These are phyloP conservation scores for Schwanniomyces etchellsii DNA, from an alignment of 1,139 yeast genomes.

Conservation along the genomic window DNA sequence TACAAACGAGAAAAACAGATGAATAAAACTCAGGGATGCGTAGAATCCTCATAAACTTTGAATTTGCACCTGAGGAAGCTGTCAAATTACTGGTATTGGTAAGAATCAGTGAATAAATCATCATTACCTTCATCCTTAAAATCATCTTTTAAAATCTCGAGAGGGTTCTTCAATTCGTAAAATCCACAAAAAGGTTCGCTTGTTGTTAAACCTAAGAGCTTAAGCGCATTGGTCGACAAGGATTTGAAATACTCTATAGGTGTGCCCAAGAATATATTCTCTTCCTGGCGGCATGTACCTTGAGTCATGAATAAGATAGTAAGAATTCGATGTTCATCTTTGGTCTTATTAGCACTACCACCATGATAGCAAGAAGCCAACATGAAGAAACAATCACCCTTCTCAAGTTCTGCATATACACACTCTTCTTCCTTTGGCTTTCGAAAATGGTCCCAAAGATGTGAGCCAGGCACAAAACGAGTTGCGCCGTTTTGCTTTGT, in stretches of 20 bases:
- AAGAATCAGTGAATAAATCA: conserved; percentile 1
- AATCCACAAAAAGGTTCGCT: conserved; percentile 14
- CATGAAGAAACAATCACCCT: conserved; percentile 22
- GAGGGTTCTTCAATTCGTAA: conserved; percentile 11
- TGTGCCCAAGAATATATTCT: conserved; percentile 13
- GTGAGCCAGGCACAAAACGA: conserved; percentile 2
- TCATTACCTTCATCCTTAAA: neutral
- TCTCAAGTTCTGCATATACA: conserved; percentile 17
- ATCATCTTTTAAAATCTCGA: neutral
- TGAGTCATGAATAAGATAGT: conserved; percentile 18
- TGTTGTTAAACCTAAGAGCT: conserved; percentile 9
- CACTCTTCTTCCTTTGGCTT: conserved; percentile 15
- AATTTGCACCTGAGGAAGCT: too few species aligned
- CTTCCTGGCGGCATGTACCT: conserved; percentile 20
- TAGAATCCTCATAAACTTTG: too few species aligned
- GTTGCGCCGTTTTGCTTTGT: conserved; percentile 20
- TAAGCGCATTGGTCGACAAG: conserved; percentile 8
- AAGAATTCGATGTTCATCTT: conserved; percentile 14
- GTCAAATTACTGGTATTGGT: neutral
- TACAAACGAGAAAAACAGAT: too few species aligned
- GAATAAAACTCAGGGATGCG: too few species aligned
- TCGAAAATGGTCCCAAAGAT: conserved; percentile 13
- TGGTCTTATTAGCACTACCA: conserved; percentile 19
- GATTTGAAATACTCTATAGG: conserved; percentile 13
- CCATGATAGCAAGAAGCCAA: conserved; percentile 20